Conservation (phyloP, 768 basidiomycete species). For the Boletus barrowsii region DNA sequence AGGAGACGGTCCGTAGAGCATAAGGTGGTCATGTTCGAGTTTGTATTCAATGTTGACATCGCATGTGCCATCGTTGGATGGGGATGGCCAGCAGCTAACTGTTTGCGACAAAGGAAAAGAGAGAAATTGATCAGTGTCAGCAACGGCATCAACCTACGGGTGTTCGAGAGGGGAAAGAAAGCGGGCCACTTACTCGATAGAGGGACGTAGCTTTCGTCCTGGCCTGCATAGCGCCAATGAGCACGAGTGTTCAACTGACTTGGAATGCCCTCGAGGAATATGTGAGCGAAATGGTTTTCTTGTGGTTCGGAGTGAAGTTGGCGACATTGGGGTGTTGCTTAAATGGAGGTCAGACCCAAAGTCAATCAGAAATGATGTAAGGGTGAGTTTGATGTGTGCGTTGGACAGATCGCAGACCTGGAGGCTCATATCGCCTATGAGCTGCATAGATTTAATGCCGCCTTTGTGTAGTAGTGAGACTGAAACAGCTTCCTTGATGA, state of each 20-base stretch:
- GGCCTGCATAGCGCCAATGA: slow-evolving; percentile 90
- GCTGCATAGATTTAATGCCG: slow-evolving; percentile 83
- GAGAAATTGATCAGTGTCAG: neutral
- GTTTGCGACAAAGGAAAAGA: neutral
- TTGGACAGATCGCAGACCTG: slow-evolving; percentile 74
- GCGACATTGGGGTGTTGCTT: slow-evolving; percentile 96
- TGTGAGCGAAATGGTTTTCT: slow-evolving; percentile 74
- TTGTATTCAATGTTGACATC: slow-evolving; percentile 98
- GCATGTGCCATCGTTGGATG: slow-evolving; percentile 86
- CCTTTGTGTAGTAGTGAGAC: slow-evolving; percentile 86
- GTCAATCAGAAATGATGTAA: slow-evolving; percentile 54
- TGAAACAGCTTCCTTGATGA: slow-evolving; percentile 79
- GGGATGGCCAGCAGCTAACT: slow-evolving; percentile 98
- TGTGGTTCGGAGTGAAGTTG: slow-evolving; percentile 70
- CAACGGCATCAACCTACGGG: neutral
- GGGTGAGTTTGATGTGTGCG: slow-evolving; percentile 66
- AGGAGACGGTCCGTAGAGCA: slow-evolving; percentile 75
- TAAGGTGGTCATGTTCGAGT: slow-evolving; percentile 79
- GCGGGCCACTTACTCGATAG: slow-evolving; percentile 68
- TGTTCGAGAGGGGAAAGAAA: neutral
- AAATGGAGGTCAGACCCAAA: slow-evolving; percentile 75
- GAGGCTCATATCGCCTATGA: slow-evolving; percentile 94
- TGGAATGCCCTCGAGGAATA: slow-evolving; percentile 83
- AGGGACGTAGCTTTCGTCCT: slow-evolving; percentile 89
- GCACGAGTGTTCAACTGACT: slow-evolving; percentile 77